Evolutionary conservation across 1,284 basidiomycete species (phyloP).

Genomic region (Rhodotorula glutinis): DNA sequence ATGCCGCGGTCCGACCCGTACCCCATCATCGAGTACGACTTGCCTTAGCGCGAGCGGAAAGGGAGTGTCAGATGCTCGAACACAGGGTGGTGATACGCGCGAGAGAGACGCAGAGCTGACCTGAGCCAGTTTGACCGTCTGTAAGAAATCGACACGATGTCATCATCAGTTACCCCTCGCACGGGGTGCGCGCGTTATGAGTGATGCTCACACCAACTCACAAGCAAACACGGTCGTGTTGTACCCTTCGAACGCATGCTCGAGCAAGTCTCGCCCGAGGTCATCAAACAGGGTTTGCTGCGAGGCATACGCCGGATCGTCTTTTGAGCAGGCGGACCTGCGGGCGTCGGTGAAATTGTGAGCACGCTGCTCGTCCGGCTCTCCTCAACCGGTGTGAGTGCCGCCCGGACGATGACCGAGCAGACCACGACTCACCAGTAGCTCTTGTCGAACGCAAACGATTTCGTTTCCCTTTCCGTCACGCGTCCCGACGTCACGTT

Average conservation of each 20-base stretch:
- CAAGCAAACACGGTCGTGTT: slow-evolving; percentile 97
- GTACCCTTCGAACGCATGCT: slow-evolving; percentile 94
- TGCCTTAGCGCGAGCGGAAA: slow-evolving; percentile 22
- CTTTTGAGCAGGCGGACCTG: slow-evolving; percentile 79
- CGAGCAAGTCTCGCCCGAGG: slow-evolving; percentile 86
- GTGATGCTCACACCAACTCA: slow-evolving; percentile 55
- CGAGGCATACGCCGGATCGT: slow-evolving; percentile 82
- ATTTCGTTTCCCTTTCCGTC: slow-evolving; percentile 74
- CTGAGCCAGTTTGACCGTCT: slow-evolving; percentile 44
- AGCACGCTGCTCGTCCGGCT: neutral
- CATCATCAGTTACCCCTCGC: no score
- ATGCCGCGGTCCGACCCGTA: slow-evolving; percentile 97
- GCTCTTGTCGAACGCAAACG: slow-evolving; percentile 90
- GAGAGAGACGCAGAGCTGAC: slow-evolving; percentile 39
- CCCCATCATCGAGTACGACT: slow-evolving; percentile 80
- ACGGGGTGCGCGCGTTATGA: neutral
- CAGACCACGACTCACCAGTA: slow-evolving; percentile 56
- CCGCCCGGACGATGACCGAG: neutral
- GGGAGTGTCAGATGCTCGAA: no score
- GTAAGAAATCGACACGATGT: no score
- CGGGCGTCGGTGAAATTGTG: neutral
- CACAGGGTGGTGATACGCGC: no score
- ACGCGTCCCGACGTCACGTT: slow-evolving; percentile 7
- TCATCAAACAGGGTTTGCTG: slow-evolving; percentile 94
- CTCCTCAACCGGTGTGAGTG: no score